Conservation (phyloP, 768 basidiomycete genomes). For the Phanerodontia chrysosporium region DNA sequence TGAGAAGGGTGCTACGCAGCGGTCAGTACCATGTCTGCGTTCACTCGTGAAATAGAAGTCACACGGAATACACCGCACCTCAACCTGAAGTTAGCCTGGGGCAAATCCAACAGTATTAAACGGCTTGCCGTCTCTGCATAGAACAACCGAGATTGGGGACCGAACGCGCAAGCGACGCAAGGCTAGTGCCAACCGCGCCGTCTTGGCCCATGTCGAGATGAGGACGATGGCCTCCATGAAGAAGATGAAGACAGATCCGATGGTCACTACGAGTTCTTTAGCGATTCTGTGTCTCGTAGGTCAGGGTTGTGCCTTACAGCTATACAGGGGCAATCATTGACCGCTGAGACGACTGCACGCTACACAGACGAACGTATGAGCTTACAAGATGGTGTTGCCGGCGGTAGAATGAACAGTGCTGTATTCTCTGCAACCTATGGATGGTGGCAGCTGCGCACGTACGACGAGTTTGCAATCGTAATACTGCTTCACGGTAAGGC, state of each 20-base stretch:
- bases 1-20: not conserved
- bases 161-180: not conserved
- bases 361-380: no score
- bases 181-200: not conserved
- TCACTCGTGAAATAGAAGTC: not conserved
- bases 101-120: no score
- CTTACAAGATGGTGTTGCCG: not conserved
- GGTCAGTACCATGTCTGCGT: not conserved
- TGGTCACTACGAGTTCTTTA: not conserved
- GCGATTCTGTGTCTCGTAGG: no score
- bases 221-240: not conserved
- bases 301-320: no score
- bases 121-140: conserved; percentile 1
- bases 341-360: no score
- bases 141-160: not conserved
- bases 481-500: not conserved
- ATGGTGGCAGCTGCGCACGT: not conserved
- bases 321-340: no score
- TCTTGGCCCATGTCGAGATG: not conserved
- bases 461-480: not conserved
- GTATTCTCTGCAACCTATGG: not conserved
- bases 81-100: not conserved
- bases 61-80: not conserved
- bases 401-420: not conserved
- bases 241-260: not conserved